Evolutionary conservation across 2,329 filamentous ascomycete species (phyloP).

Genomic region (Lecanicillium sp.): DNA sequence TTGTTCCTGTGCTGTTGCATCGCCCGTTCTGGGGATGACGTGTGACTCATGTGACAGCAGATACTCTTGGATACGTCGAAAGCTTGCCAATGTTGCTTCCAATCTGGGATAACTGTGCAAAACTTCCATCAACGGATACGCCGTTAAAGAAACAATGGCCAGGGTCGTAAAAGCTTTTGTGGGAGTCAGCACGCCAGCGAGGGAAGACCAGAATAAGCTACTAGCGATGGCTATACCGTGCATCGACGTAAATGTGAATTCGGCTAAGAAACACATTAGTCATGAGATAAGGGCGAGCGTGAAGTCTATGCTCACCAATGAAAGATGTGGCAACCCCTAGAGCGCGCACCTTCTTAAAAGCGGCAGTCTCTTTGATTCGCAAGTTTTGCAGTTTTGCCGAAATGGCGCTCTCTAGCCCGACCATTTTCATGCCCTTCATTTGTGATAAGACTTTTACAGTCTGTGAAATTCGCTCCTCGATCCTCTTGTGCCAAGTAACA

Average conservation of each 20-base stretch:
- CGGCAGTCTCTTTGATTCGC: not conserved
- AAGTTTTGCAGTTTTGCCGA: not conserved
- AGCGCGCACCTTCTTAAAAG: not conserved
- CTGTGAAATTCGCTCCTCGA: not conserved
- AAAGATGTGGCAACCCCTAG: not conserved
- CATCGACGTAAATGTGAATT: not conserved
- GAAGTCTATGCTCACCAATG: too few species aligned
- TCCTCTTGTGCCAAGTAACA: not conserved
- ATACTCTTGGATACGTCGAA: conserved; percentile 1
- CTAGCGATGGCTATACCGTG: conserved; percentile 1
- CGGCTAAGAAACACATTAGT: too few species aligned
- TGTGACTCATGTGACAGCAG: too few species aligned
- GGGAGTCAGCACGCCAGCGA: not conserved
- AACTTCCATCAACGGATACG: not conserved
- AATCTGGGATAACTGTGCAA: not conserved
- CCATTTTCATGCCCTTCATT: conserved; percentile 5
- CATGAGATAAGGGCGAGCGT: too few species aligned
- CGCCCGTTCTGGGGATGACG: too few species aligned
- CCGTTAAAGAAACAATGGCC: not conserved
- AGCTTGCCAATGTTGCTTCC: not conserved
- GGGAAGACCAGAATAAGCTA: conserved; percentile 1
- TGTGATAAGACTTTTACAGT: not conserved
- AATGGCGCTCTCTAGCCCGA: conserved; percentile 3
- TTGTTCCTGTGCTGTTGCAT: too few species aligned
- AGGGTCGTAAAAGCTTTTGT: not conserved